A percentile compares a stretch with the other conserved stretches of the same genome.
phyloP scores from a whole-genome alignment of 108 stramenopile species.

The Nitzschia sp. region DNA sequence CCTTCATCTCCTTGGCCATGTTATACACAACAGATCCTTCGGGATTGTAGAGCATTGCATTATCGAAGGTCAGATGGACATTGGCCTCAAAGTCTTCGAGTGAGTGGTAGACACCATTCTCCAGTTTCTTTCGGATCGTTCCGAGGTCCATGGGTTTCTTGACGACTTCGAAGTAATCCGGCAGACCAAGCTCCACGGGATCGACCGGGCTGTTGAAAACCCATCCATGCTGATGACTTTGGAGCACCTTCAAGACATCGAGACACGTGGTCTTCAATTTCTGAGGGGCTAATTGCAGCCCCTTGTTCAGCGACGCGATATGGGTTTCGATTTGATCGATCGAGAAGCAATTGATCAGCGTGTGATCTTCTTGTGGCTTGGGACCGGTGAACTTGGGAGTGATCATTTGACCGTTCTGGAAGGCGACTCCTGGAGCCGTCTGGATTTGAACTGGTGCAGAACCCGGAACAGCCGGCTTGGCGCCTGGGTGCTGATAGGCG shows the following conservation, averaged over 20 bases:
- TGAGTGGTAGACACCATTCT: conserved; percentile 87
- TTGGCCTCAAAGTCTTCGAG: conserved; percentile 87
- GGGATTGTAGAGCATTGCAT: conserved; percentile 97
- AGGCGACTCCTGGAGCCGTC: conserved; percentile 51
- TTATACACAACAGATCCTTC: conserved; percentile 74
- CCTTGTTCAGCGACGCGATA: conserved; percentile 87
- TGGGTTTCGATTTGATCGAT: conserved; percentile 92
- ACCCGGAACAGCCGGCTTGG: conserved; percentile 1
- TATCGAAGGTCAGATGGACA: conserved; percentile 92
- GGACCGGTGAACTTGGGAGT: conserved; percentile 72
- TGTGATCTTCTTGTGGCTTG: conserved; percentile 92
- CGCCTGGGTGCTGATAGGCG: neutral
- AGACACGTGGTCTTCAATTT: conserved; percentile 83
- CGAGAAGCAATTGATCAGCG: conserved; percentile 93
- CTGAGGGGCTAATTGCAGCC: conserved; percentile 68
- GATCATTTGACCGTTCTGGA: conserved; percentile 75
- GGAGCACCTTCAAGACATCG: conserved; percentile 85
- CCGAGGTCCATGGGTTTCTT: conserved; percentile 97
- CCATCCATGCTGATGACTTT: conserved; percentile 88
- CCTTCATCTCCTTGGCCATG: conserved; percentile 88
- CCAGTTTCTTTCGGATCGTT: conserved; percentile 90
- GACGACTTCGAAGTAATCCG: conserved; percentile 96
- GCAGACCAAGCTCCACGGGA: conserved; percentile 91
- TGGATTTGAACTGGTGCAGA: neutral
- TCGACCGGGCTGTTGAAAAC: conserved; percentile 94